Evolutionary conservation across 1,284 basidiomycete species (phyloP), one percentile per base, ranked within the genome.

Genomic region (Pseudozyma tsukubaensis): DNA sequence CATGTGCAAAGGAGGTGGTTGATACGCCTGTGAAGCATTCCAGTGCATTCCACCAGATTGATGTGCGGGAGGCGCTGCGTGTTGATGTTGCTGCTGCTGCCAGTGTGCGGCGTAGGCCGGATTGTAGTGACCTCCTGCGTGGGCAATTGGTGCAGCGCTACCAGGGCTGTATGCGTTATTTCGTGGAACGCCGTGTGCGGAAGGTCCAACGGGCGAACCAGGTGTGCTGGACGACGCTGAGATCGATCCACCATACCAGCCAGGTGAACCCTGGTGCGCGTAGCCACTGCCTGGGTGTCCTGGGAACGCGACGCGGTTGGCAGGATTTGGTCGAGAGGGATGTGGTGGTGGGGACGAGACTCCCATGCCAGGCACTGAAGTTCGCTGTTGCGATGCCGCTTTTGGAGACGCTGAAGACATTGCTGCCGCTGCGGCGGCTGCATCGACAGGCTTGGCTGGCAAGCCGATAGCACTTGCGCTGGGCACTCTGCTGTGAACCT

Each of bases 381-480:
- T 24, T 36, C 34, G 52, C 40, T 43, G 34, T 39, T 19, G 57
- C 24, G 24, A 29, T 29, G 24, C 24, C 24, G 24, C 24, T 29
- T 29, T 42, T 19, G 65, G 44, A 9, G 44, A 24, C 32, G 42
- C 49, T 34, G 62, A 24, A 4, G 59, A 50, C 19, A 24, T 45
- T 3, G 55, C 55, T n/a, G 59, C 59, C 19, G 58, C 65, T 12
- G 66, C 59, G 19, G 66, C 66, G 36, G 58, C 60, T 11, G 67
- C 67, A 34, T 70, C 61, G 9, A 70, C 57, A n/a, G 67, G 67
- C 50, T 70, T 70, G 49, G 67, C 57, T 24, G 67, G 67, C 32
- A 70, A 44, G 34, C 57, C 45, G 60, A 52, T 56, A 2, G 57
- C 50, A 16, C 59, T 44, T 12, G 57, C 49, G 34, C 61, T 70